Percentiles rank a stretch among this genome's conserved stretches.
Conservation (phyloP, 192 early-diverging fungal species). For the Linnemannia hyalina region DNA sequence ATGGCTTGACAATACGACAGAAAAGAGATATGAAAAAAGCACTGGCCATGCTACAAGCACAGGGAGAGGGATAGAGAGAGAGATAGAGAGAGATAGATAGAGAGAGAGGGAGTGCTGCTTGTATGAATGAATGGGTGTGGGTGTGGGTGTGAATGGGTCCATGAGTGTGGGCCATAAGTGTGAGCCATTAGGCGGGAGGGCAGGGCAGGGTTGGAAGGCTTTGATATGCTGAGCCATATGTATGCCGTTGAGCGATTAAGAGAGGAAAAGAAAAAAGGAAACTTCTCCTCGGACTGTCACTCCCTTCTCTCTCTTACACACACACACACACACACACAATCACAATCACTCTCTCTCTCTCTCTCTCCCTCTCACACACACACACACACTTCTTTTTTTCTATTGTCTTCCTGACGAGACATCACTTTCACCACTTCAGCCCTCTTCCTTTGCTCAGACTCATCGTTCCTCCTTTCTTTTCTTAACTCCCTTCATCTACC, state of each 20-base stretch:
- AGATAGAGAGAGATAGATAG: not conserved
- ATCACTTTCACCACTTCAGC: no score
- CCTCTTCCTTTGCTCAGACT: not conserved
- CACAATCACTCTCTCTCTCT: no score
- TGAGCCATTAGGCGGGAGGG: no score
- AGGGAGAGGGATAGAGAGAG: not conserved
- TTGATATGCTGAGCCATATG: not conserved
- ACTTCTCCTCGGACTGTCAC: no score
- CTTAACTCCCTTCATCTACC: not conserved
- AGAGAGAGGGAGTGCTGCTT: no score
- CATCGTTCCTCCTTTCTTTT: not conserved
- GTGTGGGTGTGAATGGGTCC: no score
- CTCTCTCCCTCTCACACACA: not conserved
- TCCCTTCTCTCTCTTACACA: not conserved
- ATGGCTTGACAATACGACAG: not conserved
- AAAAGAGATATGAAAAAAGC: not conserved
- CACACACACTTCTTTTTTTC: not conserved
- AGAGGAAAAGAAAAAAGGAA: not conserved
- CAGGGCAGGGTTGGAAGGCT: no score
- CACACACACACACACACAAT: not conserved
- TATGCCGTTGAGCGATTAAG: not conserved
- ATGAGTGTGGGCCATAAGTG: not conserved
- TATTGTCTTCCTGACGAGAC: not conserved
- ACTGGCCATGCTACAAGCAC: slow-evolving; percentile 4
- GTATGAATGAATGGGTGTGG: not conserved